Evolutionary conservation across 305 asterid species (phyloP).

Genomic region (Plantago coronopus): DNA sequence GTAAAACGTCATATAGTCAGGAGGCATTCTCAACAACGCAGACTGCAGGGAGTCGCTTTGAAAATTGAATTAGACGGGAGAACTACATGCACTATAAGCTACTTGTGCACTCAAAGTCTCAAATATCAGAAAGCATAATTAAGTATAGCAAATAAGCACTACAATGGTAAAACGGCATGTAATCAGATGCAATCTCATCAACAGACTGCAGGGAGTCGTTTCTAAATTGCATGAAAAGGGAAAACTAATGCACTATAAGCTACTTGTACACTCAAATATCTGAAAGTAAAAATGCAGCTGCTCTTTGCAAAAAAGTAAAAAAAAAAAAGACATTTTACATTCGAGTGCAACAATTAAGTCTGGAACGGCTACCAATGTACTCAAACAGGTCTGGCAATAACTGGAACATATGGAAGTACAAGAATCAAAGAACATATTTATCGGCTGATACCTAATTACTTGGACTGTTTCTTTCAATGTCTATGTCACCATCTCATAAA

Average conservation of each 20-base stretch:
- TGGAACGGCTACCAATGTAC: not conserved
- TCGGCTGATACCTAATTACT: not conserved
- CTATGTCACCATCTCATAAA: not conserved
- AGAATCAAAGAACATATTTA: not conserved
- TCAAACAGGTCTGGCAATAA: conserved; percentile 4
- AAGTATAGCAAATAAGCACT: not conserved
- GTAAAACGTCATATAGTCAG: not conserved
- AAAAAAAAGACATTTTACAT: not conserved
- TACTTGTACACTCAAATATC: too few relatives aligned
- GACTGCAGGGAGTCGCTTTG: not conserved
- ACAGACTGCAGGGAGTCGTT: not conserved
- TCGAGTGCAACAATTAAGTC: not conserved
- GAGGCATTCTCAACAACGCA: not conserved
- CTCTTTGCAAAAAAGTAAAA: conserved; percentile 9
- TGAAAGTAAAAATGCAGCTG: not conserved
- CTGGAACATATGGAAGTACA: not conserved
- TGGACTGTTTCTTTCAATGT: not conserved
- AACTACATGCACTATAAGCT: not conserved
- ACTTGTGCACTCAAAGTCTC: not conserved
- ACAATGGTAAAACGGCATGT: not conserved
- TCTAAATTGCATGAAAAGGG: not conserved
- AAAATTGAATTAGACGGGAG: not conserved
- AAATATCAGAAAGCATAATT: not conserved
- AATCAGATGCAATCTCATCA: not conserved
- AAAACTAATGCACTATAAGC: not conserved